Evolutionary conservation across 352 stramenopile genomes (phyloP).

Genomic region (Thalassiosira ordinaria): DNA sequence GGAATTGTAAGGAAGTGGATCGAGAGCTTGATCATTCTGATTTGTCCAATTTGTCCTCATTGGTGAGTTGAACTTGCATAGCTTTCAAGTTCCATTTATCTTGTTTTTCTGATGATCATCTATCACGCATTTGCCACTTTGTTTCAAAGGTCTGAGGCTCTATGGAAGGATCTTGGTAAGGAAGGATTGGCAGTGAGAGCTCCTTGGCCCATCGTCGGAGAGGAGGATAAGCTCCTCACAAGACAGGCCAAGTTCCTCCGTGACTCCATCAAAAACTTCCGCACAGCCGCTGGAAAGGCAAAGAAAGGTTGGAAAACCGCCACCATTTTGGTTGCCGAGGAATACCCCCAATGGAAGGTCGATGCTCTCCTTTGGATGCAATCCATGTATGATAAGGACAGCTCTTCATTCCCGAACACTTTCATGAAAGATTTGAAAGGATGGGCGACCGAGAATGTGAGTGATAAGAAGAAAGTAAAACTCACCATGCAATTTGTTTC

Average conservation of each 20-base stretch:
- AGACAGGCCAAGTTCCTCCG: slow-evolving; percentile 92
- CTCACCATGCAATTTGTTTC: slow-evolving; percentile 97
- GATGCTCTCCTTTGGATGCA: slow-evolving; percentile 81
- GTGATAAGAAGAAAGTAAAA: slow-evolving; percentile 92
- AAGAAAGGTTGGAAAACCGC: slow-evolving; percentile 87
- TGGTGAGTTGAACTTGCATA: slow-evolving; percentile 59
- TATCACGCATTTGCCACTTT: neutral
- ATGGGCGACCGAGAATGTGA: slow-evolving; percentile 71
- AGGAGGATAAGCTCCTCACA: slow-evolving; percentile 92
- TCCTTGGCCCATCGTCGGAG: slow-evolving; percentile 87
- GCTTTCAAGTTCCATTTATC: slow-evolving; percentile 5
- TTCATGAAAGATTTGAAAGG: slow-evolving; percentile 85
- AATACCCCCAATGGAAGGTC: slow-evolving; percentile 82
- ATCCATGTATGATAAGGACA: slow-evolving; percentile 63
- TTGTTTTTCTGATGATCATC: slow-evolving; percentile 7
- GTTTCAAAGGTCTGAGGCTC: slow-evolving; percentile 69
- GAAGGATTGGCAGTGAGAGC: slow-evolving; percentile 90
- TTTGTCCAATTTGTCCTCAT: slow-evolving; percentile 96
- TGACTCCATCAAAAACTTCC: slow-evolving; percentile 92
- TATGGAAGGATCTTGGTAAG: slow-evolving; percentile 91
- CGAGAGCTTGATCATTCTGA: slow-evolving; percentile 92
- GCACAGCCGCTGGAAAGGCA: slow-evolving; percentile 90
- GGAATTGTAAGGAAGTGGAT: slow-evolving; percentile 93
- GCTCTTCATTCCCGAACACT: slow-evolving; percentile 48
- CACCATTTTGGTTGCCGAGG: slow-evolving; percentile 79